Conservation (phyloP, 441 rosid species). For the Monsonia emarginata region DNA sequence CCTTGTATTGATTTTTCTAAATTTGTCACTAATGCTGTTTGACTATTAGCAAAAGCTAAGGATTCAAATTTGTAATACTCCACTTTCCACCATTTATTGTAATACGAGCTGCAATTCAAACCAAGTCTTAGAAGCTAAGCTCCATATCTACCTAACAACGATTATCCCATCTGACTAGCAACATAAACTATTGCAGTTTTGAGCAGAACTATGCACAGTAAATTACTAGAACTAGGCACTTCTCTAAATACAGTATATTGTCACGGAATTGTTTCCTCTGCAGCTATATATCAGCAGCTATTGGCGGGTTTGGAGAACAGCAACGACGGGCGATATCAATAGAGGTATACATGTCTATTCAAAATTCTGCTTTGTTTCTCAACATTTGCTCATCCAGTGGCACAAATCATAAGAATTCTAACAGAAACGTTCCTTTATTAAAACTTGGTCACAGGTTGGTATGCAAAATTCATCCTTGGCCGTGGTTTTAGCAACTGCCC, state of each 20-base stretch:
- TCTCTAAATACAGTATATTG: neutral
- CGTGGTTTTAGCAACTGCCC: slow-evolving; percentile 52
- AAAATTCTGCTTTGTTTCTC: neutral
- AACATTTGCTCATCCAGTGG: neutral
- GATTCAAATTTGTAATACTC: too few species aligned
- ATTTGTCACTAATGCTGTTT: too few species aligned
- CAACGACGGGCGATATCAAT: slow-evolving; percentile 50
- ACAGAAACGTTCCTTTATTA: neutral
- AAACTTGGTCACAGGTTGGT: slow-evolving; percentile 35
- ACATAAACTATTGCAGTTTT: neutral
- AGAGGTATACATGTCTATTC: slow-evolving; percentile 28
- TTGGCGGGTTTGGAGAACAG: slow-evolving; percentile 36
- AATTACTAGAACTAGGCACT: neutral
- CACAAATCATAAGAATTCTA: neutral
- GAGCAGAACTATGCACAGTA: neutral
- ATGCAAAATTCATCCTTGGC: slow-evolving; percentile 63
- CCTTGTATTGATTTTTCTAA: neutral
- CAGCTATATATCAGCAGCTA: slow-evolving; percentile 42
- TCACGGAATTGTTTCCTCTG: neutral
- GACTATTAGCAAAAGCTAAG: too few species aligned
- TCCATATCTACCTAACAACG: too few species aligned
- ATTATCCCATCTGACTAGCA: too few species aligned
- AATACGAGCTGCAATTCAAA: too few species aligned
- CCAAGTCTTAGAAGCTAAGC: too few species aligned
- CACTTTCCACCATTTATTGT: too few species aligned